Conservation (phyloP, 371 early-diverging fungal genomes). For the Zychaea mexicana region DNA sequence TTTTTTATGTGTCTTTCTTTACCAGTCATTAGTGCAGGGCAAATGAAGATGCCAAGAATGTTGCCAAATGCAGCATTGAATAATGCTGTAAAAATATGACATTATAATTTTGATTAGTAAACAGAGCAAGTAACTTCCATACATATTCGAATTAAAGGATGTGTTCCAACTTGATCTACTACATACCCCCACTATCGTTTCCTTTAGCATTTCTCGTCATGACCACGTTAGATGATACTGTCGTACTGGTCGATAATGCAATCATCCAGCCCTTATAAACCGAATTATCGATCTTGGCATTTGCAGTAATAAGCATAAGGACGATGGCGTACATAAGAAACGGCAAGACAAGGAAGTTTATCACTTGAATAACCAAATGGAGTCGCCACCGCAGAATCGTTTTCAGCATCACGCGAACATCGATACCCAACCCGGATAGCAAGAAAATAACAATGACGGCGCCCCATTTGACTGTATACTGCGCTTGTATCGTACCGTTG, state of each 20-base stretch:
- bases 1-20: conserved; percentile 4
- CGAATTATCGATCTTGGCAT: conserved; percentile 49
- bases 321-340: conserved; percentile 62
- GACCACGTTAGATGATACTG: conserved; percentile 75
- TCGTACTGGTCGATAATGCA: conserved; percentile 71
- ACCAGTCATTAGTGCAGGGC: conserved; percentile 64
- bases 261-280: conserved; percentile 70
- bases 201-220: conserved; percentile 76
- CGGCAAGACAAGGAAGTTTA: conserved; percentile 62
- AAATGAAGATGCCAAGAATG: conserved; percentile 67
- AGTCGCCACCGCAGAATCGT: conserved; percentile 60
- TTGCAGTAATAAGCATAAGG: conserved; percentile 41
- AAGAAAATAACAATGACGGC: conserved; percentile 70
- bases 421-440: conserved; percentile 67
- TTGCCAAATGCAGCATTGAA: conserved; percentile 75
- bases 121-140: background rate
- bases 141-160: too few relatives aligned
- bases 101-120: too few relatives aligned
- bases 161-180: too few relatives aligned
- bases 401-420: conserved; percentile 57
- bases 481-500: conserved; percentile 59
- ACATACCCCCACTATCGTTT: conserved; percentile 59
- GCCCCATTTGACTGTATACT: conserved; percentile 69
- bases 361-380: conserved; percentile 63
- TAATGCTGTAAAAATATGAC: conserved; percentile 36